phyloP scores from a whole-genome alignment of 2,329 filamentous ascomycete genomes.

The Periconia digitata region DNA sequence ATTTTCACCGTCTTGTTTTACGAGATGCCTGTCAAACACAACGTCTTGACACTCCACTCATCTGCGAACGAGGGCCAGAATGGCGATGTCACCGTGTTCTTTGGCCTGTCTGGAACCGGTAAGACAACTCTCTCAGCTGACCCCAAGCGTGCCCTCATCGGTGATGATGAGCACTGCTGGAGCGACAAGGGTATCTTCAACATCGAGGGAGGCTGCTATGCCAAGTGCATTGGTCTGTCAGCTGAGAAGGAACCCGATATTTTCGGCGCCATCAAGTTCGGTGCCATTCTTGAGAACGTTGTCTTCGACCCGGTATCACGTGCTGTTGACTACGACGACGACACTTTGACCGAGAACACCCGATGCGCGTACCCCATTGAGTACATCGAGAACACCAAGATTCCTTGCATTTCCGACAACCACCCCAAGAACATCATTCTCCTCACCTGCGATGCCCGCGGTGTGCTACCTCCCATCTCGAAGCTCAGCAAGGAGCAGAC shows the following conservation, averaged over 20 bases:
- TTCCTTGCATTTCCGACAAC: constrained; percentile 83
- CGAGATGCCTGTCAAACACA: constrained; percentile 99
- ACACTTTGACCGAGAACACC: constrained; percentile 96
- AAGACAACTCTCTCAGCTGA: constrained; percentile 98
- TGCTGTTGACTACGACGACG: constrained; percentile 92
- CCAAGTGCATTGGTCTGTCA: constrained; percentile 96
- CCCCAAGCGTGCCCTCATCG: constrained; percentile 92
- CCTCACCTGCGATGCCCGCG: constrained; percentile 95
- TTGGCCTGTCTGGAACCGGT: constrained; percentile 95
- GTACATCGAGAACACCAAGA: constrained; percentile 98
- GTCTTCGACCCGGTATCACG: constrained; percentile 92
- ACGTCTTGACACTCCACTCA: constrained; percentile 96
- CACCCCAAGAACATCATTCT: constrained; percentile 98
- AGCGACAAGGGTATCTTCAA: constrained; percentile 96
- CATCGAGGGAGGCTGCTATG: constrained; percentile 99
- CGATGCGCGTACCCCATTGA: constrained; percentile 98
- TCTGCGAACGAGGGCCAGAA: constrained; percentile 95
- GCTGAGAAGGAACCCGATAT: constrained; percentile 99
- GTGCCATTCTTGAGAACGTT: constrained; percentile 96
- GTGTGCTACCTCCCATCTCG: constrained; percentile 95
- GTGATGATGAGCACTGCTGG: constrained; percentile 99
- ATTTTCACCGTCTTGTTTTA: constrained; percentile 99
- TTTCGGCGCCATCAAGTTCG: constrained; percentile 91
- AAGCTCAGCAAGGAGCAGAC: constrained; percentile 93
- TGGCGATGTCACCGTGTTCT: constrained; percentile 98